Percentiles rank a stretch among this genome's conserved stretches.
Evolutionary conservation across 768 basidiomycete species (phyloP).

Genomic region (Clitopilus passeckerianus): DNA sequence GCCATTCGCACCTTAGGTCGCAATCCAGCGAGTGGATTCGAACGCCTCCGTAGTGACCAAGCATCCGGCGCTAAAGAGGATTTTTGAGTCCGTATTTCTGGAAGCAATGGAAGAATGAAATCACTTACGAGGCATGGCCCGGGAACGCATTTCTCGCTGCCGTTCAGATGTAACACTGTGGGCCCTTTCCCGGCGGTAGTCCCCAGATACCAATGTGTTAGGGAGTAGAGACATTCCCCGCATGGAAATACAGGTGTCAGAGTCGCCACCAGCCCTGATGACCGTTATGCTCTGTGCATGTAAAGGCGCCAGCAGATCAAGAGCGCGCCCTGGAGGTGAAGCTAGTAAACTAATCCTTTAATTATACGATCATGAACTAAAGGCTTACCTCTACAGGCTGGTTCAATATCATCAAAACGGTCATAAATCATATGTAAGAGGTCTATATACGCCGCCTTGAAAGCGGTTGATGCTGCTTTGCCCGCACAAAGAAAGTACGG

Average conservation of each 20-base stretch:
- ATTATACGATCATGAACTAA: background rate
- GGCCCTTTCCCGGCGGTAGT: conserved; percentile 11
- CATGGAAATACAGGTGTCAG: conserved; percentile 2
- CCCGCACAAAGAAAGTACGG: conserved; percentile 44
- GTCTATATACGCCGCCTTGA: conserved; percentile 46
- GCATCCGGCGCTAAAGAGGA: conserved; percentile 31
- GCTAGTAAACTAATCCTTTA: background rate
- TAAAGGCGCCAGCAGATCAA: conserved; percentile 27
- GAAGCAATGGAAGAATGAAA: conserved; percentile 1
- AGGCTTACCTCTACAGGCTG: conserved; percentile 26
- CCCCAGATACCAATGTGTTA: too few relatives aligned
- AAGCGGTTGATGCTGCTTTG: conserved; percentile 27
- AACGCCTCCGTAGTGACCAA: conserved; percentile 12
- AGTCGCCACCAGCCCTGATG: background rate
- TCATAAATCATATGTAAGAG: conserved; percentile 37
- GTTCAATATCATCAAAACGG: conserved; percentile 25
- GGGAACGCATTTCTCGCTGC: conserved; percentile 9
- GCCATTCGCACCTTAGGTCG: conserved; percentile 5
- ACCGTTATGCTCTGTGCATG: background rate
- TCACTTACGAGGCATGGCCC: conserved; percentile 32
- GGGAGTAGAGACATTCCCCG: too few relatives aligned
- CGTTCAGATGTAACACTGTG: conserved; percentile 1
- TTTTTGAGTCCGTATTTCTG: conserved; percentile 4
- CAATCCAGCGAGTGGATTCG: background rate
- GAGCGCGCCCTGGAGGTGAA: conserved; percentile 21